Percentiles rank a stretch among this genome's conserved stretches.
These are phyloP conservation scores for Saccharomyces hybrid DNA, from an alignment of 1,139 yeast species.

Conservation along the genomic window DNA sequence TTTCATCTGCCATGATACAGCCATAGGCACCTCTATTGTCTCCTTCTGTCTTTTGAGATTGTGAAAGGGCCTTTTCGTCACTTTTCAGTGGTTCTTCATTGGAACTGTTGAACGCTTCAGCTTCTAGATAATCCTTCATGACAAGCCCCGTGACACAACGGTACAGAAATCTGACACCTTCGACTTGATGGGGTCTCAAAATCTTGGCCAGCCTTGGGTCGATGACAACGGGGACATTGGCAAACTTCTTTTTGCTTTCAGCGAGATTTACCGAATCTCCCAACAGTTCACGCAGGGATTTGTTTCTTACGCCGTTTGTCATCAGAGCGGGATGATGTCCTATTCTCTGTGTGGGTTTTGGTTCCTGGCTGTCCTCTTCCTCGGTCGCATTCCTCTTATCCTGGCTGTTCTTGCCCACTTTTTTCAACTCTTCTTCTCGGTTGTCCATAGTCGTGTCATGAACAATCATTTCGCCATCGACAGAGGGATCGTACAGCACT, in stretches of 20 bases:
- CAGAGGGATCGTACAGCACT: constrained; percentile 90
- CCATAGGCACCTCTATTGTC: too few relatives aligned
- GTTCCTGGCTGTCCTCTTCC: constrained; percentile 8
- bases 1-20: too few relatives aligned
- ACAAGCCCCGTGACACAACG: constrained; percentile 85
- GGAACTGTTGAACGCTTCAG: constrained; percentile 15
- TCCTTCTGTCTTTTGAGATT: too few relatives aligned
- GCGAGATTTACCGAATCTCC: constrained; percentile 45
- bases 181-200: constrained; percentile 91
- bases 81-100: constrained; percentile 1
- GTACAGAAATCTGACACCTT: constrained; percentile 87
- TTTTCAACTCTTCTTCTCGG: constrained; percentile 16
- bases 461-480: constrained; percentile 40
- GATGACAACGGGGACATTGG: constrained; percentile 92
- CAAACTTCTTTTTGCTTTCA: constrained; percentile 39
- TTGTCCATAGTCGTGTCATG: constrained; percentile 19
- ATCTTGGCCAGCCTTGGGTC: constrained; percentile 84
- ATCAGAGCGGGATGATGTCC: constrained; percentile 19
- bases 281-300: constrained; percentile 70
- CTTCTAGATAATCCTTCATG: constrained; percentile 32
- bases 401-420: constrained; percentile 7
- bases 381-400: constrained; percentile 20
- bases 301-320: constrained; percentile 40
- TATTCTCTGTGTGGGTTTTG: constrained; percentile 5
- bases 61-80: not conserved